phyloP scores from a whole-genome alignment of 371 early-diverging fungal genomes.

The Capillidium rhysosporum region DNA sequence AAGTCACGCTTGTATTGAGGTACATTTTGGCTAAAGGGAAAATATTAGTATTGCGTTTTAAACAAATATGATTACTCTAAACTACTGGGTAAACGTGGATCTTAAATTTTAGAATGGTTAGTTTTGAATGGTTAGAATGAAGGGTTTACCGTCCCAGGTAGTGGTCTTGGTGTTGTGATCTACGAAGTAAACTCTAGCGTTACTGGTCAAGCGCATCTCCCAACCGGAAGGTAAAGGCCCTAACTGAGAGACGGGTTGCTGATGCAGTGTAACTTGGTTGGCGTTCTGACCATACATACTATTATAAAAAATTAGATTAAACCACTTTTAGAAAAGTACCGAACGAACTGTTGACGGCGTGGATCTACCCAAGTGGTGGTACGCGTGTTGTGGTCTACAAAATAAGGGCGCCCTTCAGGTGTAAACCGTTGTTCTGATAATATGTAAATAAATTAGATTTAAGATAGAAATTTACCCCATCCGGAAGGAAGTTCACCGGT shows the following conservation, averaged over 20 bases:
- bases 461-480: conserved; percentile 37
- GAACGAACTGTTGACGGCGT: conserved; percentile 37
- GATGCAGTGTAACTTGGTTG: conserved; percentile 36
- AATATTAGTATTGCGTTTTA: background rate
- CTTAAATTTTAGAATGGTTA: conserved; percentile 9
- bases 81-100: conserved; percentile 84
- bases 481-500: conserved; percentile 82
- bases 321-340: conserved; percentile 14
- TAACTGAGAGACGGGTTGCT: conserved; percentile 49
- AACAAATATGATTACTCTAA: conserved; percentile 32
- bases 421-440: conserved; percentile 54
- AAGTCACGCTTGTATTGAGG: conserved; percentile 97
- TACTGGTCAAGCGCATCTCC: conserved; percentile 93
- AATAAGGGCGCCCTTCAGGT: conserved; percentile 81
- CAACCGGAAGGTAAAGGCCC: conserved; percentile 87
- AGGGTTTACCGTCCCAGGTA: conserved; percentile 67
- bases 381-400: conserved; percentile 92
- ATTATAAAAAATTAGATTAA: conserved; percentile 10
- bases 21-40: conserved; percentile 38
- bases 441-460: background rate
- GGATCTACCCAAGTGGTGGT: conserved; percentile 95
- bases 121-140: background rate
- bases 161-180: conserved; percentile 88
- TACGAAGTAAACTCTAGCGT: conserved; percentile 82
- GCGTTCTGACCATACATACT: conserved; percentile 28